Percentiles rank a stretch among this genome's conserved stretches.
Evolutionary conservation across 176 grass and related monocot genomes (phyloP).

Genomic region (Triticum dicoccoides): DNA sequence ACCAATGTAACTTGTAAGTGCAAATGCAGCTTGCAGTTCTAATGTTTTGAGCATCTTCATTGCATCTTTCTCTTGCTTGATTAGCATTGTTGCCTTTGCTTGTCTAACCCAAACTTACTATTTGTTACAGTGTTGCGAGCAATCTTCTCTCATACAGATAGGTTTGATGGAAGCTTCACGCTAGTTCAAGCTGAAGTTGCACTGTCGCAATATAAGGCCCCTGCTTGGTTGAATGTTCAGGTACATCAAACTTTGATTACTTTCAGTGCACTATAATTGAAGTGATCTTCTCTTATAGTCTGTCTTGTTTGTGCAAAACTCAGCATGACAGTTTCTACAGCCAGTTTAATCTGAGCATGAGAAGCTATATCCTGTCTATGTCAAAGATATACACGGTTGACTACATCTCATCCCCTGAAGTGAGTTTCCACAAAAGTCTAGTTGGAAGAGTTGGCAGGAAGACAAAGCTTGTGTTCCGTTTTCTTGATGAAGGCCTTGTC

Average conservation of each 20-base stretch:
- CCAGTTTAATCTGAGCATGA: slow-evolving; percentile 66
- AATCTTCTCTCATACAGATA: slow-evolving; percentile 27
- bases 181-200: slow-evolving; percentile 37
- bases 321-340: slow-evolving; percentile 78
- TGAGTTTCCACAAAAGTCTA: slow-evolving; percentile 62
- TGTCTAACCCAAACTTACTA: slow-evolving; percentile 14
- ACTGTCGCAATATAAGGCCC: not conserved
- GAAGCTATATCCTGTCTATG: slow-evolving; percentile 47
- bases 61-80: slow-evolving; percentile 9
- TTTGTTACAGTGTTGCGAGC: slow-evolving; percentile 50
- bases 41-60: not conserved
- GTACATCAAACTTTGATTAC: slow-evolving; percentile 41
- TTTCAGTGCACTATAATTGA: not conserved
- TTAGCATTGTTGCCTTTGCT: not conserved
- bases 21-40: not conserved
- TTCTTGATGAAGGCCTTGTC: slow-evolving; percentile 39
- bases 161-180: not conserved
- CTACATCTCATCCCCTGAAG: slow-evolving; percentile 86
- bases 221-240: slow-evolving; percentile 87
- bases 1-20: slow-evolving; percentile 45
- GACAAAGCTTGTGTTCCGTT: slow-evolving; percentile 81
- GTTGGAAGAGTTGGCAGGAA: slow-evolving; percentile 45
- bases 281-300: not conserved
- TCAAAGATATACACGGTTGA: slow-evolving; percentile 14
- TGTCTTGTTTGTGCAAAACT: slow-evolving; percentile 9